Evolutionary conservation across 345 rosid genomes (phyloP).

Genomic region (Euphorbia tirucalli): DNA sequence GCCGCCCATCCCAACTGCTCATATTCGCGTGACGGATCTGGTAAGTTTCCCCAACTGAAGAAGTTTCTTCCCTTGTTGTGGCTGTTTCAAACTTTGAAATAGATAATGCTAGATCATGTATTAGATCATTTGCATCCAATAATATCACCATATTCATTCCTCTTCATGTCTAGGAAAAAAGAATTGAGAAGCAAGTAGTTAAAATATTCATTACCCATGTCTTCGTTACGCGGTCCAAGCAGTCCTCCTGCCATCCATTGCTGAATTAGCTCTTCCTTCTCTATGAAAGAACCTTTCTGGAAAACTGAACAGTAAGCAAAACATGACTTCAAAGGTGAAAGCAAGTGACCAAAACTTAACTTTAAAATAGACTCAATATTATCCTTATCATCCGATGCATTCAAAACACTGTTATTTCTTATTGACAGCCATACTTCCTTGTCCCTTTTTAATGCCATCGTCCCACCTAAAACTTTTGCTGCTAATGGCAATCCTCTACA

Average conservation of each 20-base stretch:
- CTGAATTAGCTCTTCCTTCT: neutral
- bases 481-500: conserved; percentile 23
- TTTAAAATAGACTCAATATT: neutral
- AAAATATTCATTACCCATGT: conserved; percentile 20
- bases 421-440: neutral
- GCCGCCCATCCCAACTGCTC: too few species aligned
- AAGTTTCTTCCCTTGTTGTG: too few species aligned
- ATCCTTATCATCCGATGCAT: conserved; percentile 1
- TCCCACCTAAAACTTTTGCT: conserved; percentile 12
- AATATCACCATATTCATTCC: too few species aligned
- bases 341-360: conserved; percentile 7
- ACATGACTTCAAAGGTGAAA: too few species aligned
- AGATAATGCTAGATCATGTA: conserved; percentile 25
- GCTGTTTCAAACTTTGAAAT: conserved; percentile 13
- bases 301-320: conserved; percentile 7
- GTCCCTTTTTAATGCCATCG: neutral
- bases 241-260: conserved; percentile 8
- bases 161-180: conserved; percentile 26
- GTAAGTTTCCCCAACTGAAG: too few species aligned
- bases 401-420: conserved; percentile 12
- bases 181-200: conserved; percentile 16
- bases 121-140: too few species aligned
- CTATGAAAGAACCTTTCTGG: neutral
- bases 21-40: neutral
- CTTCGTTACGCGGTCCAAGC: neutral